A percentile compares a stretch with the other conserved stretches of the same genome.
Conservation (phyloP, 148 eudicot species). For the Nyssa sinensis region DNA sequence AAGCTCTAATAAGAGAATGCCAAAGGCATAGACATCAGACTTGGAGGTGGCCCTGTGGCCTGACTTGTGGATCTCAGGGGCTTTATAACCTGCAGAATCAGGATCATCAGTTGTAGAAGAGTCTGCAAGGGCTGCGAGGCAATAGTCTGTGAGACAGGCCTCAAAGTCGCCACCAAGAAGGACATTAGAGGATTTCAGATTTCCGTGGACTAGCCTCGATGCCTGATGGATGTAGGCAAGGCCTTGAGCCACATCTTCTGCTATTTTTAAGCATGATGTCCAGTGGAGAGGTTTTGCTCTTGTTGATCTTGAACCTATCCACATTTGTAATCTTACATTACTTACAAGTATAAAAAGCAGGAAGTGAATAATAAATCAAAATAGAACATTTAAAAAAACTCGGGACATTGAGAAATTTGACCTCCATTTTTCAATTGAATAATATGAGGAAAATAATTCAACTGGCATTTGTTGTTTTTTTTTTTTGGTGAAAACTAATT, state of each 20-base stretch:
- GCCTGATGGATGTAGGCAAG: constrained; percentile 73
- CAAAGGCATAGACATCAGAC: constrained; percentile 60
- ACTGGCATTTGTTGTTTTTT: too few species aligned
- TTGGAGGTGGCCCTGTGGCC: constrained; percentile 35
- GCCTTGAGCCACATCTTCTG: too few species aligned
- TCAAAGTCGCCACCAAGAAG: constrained; percentile 65
- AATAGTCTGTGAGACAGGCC: constrained; percentile 67
- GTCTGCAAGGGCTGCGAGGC: constrained; percentile 39
- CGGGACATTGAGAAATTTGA: too few species aligned
- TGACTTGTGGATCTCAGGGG: constrained; percentile 53
- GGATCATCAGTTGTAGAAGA: constrained; percentile 30
- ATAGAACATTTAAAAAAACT: neutral
- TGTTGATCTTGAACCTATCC: constrained; percentile 57
- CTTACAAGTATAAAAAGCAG: neutral
- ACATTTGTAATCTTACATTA: too few species aligned
- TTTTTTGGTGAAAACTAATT: too few species aligned
- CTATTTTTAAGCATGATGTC: too few species aligned
- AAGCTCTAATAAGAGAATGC: constrained; percentile 58
- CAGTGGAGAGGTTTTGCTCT: constrained; percentile 74
- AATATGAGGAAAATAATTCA: too few species aligned
- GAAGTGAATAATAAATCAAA: neutral
- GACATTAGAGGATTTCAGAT: constrained; percentile 59
- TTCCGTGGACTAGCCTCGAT: constrained; percentile 57
- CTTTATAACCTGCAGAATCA: constrained; percentile 37
- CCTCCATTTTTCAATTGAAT: too few species aligned